Percentiles rank a stretch among this genome's conserved stretches.
These are phyloP conservation scores for Misopates orontium DNA, from an alignment of 257 asterid species.

Conservation along the genomic window DNA sequence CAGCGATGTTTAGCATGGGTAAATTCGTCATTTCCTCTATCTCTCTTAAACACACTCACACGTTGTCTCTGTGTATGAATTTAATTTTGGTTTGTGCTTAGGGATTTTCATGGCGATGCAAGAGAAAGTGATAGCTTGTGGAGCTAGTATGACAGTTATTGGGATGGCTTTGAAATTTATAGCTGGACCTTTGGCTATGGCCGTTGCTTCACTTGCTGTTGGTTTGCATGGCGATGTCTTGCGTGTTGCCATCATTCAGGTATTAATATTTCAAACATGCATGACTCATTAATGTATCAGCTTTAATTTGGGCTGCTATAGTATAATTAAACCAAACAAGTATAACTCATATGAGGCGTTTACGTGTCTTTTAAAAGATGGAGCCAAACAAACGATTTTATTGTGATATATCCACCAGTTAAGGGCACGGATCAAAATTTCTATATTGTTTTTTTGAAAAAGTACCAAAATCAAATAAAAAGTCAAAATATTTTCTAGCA, in stretches of 20 bases:
- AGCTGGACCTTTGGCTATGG: conserved; percentile 49
- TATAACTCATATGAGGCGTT: no score
- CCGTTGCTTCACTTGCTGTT: conserved; percentile 36
- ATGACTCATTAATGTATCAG: no score
- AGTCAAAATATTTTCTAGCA: no score
- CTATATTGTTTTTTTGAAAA: no score
- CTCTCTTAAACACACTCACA: not conserved
- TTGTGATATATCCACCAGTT: no score
- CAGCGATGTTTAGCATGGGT: conserved; percentile 72
- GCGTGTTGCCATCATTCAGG: conserved; percentile 56
- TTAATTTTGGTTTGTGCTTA: not conserved
- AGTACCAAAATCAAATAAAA: no score
- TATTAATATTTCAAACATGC: conserved; percentile 14
- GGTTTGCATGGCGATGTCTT: conserved; percentile 52
- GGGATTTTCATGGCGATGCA: conserved; percentile 67
- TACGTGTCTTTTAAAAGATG: no score
- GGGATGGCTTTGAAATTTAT: conserved; percentile 49
- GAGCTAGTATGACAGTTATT: conserved; percentile 37
- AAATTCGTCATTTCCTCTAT: conserved; percentile 1
- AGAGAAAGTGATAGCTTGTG: conserved; percentile 54
- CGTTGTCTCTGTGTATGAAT: no score
- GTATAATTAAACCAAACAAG: no score
- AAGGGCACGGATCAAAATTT: no score
- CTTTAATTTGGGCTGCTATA: no score
- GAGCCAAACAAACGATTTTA: no score